A percentile compares a stretch with the other conserved stretches of the same genome.
phyloP scores from a whole-genome alignment of 2,329 filamentous ascomycete species.

The Atkinsonella texensis region DNA sequence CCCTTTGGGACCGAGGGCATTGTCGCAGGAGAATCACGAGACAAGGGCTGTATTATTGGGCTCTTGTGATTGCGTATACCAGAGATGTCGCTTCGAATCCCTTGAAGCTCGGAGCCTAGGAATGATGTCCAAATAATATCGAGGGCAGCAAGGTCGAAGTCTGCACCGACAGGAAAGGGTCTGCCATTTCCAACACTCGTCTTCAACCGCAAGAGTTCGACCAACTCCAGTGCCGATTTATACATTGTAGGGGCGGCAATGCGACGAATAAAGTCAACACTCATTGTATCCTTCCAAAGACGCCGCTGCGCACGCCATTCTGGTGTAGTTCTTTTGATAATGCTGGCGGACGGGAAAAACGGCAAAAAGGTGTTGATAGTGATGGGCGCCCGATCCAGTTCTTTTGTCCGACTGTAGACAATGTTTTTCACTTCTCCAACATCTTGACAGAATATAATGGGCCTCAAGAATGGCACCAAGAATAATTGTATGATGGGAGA shows the following conservation, averaged over 20 bases:
- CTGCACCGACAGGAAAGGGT: conserved; percentile 13
- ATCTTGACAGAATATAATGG: conserved; percentile 29
- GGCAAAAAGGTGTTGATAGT: conserved; percentile 20
- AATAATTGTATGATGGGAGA: conserved; percentile 17
- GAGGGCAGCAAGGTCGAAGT: conserved; percentile 19
- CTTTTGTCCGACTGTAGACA: conserved; percentile 25
- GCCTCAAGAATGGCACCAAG: conserved; percentile 26
- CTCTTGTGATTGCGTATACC: neutral
- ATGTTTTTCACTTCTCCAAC: conserved; percentile 30
- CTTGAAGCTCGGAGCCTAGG: conserved; percentile 13
- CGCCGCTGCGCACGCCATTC: conserved; percentile 22
- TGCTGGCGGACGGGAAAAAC: conserved; percentile 21
- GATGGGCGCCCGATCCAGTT: conserved; percentile 30
- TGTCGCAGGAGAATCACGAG: neutral
- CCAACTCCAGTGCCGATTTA: conserved; percentile 15
- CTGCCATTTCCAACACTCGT: conserved; percentile 13
- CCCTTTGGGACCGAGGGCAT: neutral
- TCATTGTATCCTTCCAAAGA: conserved; percentile 26
- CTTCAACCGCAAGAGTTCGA: conserved; percentile 24
- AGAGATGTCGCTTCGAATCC: neutral
- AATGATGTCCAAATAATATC: conserved; percentile 19
- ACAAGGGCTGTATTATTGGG: neutral
- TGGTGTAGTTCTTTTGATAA: conserved; percentile 17
- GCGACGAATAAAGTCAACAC: conserved; percentile 20
- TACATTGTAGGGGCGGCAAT: conserved; percentile 21